phyloP scores from a whole-genome alignment of 2,329 filamentous ascomycete genomes.

The Colletotrichum caudatum region DNA sequence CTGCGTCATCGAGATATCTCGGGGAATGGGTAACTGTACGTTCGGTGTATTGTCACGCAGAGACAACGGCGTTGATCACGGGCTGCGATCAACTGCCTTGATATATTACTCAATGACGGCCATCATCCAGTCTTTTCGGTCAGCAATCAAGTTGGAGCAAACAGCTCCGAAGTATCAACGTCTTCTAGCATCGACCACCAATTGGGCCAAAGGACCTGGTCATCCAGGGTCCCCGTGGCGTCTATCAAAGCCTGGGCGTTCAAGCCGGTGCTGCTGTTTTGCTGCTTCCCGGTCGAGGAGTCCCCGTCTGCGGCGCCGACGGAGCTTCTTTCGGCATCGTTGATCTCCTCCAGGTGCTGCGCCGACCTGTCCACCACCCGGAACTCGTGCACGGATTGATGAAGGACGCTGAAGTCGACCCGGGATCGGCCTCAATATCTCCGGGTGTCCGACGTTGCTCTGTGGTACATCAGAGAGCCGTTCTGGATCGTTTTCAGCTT shows the following conservation, averaged over 20 bases:
- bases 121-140: too few species aligned
- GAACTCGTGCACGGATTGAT: slow-evolving; percentile 50
- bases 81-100: too few species aligned
- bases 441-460: slow-evolving; percentile 43
- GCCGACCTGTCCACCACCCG: slow-evolving; percentile 49
- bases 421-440: slow-evolving; percentile 46
- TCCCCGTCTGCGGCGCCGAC: neutral
- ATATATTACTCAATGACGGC: too few species aligned
- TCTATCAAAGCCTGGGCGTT: slow-evolving; percentile 15
- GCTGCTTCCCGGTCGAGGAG: neutral
- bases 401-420: slow-evolving; percentile 48
- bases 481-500: slow-evolving; percentile 41
- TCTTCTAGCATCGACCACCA: slow-evolving; percentile 42
- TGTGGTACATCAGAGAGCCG: slow-evolving; percentile 46
- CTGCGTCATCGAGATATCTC: neutral
- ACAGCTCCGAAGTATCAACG: slow-evolving; percentile 33
- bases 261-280: neutral
- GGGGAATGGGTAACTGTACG: too few species aligned
- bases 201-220: slow-evolving; percentile 41
- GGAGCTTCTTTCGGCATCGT: slow-evolving; percentile 43
- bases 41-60: too few species aligned
- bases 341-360: slow-evolving; percentile 49
- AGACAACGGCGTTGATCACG: too few species aligned
- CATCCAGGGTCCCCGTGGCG: slow-evolving; percentile 24
- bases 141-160: neutral